These are phyloP conservation scores for Didymella glomerata DNA, from an alignment of 2,329 filamentous ascomycete species.

Conservation along the genomic window DNA sequence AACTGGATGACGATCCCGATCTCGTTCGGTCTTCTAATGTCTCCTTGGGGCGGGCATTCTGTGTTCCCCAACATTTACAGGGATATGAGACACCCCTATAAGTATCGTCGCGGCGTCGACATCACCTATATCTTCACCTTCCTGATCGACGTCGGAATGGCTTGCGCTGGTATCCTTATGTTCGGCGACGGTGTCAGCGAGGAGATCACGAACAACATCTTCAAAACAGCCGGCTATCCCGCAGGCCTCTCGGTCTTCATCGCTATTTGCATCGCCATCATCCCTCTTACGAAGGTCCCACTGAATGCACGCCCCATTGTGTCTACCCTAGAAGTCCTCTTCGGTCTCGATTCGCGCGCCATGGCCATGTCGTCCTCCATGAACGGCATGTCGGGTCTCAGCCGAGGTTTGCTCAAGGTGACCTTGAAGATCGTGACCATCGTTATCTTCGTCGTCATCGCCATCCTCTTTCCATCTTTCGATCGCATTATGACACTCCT, in stretches of 20 bases:
- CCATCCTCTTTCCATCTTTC: conserved; percentile 78
- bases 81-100: conserved; percentile 82
- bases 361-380: conserved; percentile 60
- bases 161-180: conserved; percentile 88
- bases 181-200: conserved; percentile 89
- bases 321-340: conserved; percentile 81
- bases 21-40: conserved; percentile 90
- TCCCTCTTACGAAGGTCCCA: conserved; percentile 94
- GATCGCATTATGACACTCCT: conserved; percentile 92
- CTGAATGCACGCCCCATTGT: conserved; percentile 89
- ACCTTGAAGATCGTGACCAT: conserved; percentile 72
- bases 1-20: conserved; percentile 90
- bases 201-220: conserved; percentile 89
- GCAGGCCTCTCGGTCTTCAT: conserved; percentile 77
- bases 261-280: conserved; percentile 87
- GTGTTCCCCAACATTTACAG: conserved; percentile 87
- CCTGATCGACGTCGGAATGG: conserved; percentile 80
- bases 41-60: conserved; percentile 74
- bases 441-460: conserved; percentile 76
- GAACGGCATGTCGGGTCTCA: conserved; percentile 63
- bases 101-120: conserved; percentile 77
- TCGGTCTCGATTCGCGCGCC: conserved; percentile 71
- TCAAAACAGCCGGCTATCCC: conserved; percentile 78
- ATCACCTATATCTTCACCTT: conserved; percentile 88
- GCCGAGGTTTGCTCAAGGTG: conserved; percentile 67